phyloP scores from a whole-genome alignment of 2,329 filamentous ascomycete genomes.

The Cytospora leucostoma region DNA sequence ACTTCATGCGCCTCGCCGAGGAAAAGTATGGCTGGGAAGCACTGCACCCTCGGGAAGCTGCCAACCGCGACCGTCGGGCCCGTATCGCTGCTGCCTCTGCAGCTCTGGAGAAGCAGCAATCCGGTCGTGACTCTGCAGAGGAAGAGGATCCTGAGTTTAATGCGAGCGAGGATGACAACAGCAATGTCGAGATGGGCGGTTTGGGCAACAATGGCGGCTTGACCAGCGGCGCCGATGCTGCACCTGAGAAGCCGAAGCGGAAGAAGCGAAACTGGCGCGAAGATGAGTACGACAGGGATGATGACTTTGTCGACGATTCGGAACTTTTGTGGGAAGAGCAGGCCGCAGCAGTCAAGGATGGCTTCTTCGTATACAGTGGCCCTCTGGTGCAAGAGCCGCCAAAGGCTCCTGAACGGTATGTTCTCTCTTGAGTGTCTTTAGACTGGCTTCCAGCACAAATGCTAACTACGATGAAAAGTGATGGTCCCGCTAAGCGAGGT shows the following conservation, averaged over 20 bases:
- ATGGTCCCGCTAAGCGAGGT: conserved; percentile 72
- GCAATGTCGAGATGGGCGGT: conserved; percentile 86
- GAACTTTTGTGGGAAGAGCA: conserved; percentile 95
- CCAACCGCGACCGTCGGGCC: conserved; percentile 82
- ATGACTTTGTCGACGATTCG: conserved; percentile 88
- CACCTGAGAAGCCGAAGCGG: conserved; percentile 63
- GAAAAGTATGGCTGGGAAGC: conserved; percentile 94
- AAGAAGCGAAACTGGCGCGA: conserved; percentile 81
- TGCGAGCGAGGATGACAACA: conserved; percentile 64
- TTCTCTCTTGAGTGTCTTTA: conserved; percentile 29
- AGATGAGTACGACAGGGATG: conserved; percentile 81
- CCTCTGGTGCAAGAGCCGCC: conserved; percentile 86
- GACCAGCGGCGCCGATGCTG: conserved; percentile 64
- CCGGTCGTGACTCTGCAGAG: conserved; percentile 52
- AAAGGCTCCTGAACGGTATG: conserved; percentile 62
- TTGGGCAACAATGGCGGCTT: conserved; percentile 54
- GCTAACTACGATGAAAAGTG: conserved; percentile 57
- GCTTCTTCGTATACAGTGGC: conserved; percentile 97
- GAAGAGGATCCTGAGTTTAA: conserved; percentile 25
- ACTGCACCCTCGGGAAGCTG: conserved; percentile 85
- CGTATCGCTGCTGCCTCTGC: conserved; percentile 88
- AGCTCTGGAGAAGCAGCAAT: conserved; percentile 75
- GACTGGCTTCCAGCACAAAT: conserved; percentile 38
- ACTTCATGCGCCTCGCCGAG: conserved; percentile 91
- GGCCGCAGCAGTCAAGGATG: conserved; percentile 89